Conservation (phyloP, 2,329 filamentous ascomycete genomes). For the Neoscytalidium dimidiatum region DNA sequence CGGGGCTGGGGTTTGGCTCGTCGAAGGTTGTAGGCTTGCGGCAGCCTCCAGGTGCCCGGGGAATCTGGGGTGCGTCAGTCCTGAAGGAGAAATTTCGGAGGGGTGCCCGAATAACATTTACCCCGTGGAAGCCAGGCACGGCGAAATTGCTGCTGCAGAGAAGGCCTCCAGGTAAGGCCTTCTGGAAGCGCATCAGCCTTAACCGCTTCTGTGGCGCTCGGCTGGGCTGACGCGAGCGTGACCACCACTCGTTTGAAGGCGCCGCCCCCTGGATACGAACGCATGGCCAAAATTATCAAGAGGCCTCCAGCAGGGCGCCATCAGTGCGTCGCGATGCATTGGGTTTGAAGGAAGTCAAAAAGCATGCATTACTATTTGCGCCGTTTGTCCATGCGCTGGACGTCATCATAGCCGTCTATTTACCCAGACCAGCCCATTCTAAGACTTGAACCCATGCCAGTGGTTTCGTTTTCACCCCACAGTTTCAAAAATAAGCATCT, state of each 20-base stretch:
- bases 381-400: not conserved
- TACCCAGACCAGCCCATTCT: not conserved
- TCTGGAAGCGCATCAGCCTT: not conserved
- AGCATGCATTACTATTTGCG: not conserved
- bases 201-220: constrained; percentile 1
- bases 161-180: not conserved
- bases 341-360: not conserved
- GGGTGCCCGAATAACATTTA: not conserved
- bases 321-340: not conserved
- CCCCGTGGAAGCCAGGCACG: not conserved
- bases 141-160: not conserved
- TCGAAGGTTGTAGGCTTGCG: not conserved
- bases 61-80: not conserved
- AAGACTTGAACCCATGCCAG: not conserved
- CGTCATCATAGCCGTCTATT: not conserved
- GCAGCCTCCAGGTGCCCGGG: not conserved
- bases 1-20: not conserved
- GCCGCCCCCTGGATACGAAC: not conserved
- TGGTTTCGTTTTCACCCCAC: not conserved
- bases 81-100: constrained; percentile 13
- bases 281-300: not conserved
- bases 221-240: not conserved
- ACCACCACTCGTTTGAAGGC: not conserved
- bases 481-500: constrained; percentile 7
- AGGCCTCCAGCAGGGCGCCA: not conserved